These are phyloP conservation scores for Fusarium multiceps DNA, from an alignment of 2,329 filamentous ascomycete genomes.

Conservation along the genomic window DNA sequence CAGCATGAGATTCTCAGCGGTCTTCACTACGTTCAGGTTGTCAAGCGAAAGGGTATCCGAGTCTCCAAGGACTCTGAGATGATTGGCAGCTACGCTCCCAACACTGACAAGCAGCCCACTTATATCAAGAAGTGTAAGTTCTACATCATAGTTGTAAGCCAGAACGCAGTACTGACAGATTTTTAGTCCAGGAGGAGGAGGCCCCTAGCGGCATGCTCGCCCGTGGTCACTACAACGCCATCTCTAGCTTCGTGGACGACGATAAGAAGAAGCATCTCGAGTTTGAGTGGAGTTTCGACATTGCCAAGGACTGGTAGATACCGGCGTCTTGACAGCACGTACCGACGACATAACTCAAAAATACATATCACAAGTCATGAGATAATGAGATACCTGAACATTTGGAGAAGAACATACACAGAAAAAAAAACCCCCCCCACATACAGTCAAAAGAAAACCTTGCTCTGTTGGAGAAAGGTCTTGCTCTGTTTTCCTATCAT, in stretches of 20 bases:
- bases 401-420: slow-evolving; percentile 33
- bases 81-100: slow-evolving; percentile 96
- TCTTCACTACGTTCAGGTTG: slow-evolving; percentile 93
- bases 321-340: slow-evolving; percentile 1
- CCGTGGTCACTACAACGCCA: slow-evolving; percentile 89
- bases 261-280: slow-evolving; percentile 89
- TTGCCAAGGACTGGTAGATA: slow-evolving; percentile 91
- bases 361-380: slow-evolving; percentile 42
- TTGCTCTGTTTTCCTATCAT: slow-evolving; percentile 38
- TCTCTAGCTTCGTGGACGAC: slow-evolving; percentile 93
- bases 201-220: slow-evolving; percentile 91
- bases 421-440: slow-evolving; percentile 21
- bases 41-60: slow-evolving; percentile 88
- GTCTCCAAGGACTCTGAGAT: slow-evolving; percentile 97
- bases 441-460: slow-evolving; percentile 26
- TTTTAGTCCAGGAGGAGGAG: slow-evolving; percentile 85
- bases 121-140: slow-evolving; percentile 93
- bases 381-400: slow-evolving; percentile 48
- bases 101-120: slow-evolving; percentile 84
- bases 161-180: neutral
- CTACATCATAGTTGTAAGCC: neutral
- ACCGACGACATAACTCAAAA: slow-evolving; percentile 27
- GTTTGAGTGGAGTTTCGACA: slow-evolving; percentile 97
- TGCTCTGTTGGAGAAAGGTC: slow-evolving; percentile 28
- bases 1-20: slow-evolving; percentile 97